These are phyloP conservation scores for Lecanicillium sp. DNA, from an alignment of 2,329 filamentous ascomycete species.

Conservation along the genomic window DNA sequence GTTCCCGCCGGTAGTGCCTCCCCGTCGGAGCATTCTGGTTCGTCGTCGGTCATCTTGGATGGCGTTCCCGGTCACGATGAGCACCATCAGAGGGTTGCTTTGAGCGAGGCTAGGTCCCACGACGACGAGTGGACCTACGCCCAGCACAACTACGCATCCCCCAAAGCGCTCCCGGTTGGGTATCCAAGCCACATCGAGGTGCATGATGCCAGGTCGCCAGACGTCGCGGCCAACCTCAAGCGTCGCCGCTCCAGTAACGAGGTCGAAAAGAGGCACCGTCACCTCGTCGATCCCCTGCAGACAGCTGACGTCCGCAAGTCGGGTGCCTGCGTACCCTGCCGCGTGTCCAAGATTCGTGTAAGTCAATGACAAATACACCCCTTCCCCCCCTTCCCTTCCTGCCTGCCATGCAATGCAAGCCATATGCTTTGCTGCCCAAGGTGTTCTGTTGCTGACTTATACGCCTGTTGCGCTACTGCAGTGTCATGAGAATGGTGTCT, in stretches of 20 bases:
- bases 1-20: constrained; percentile 33
- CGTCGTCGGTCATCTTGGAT: constrained; percentile 24
- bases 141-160: constrained; percentile 23
- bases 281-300: constrained; percentile 35
- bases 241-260: constrained; percentile 30
- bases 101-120: constrained; percentile 30
- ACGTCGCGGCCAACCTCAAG: constrained; percentile 27
- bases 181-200: constrained; percentile 30
- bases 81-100: constrained; percentile 25
- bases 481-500: constrained; percentile 37
- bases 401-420: constrained; percentile 6
- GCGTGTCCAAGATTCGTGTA: constrained; percentile 42
- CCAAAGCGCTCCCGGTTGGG: constrained; percentile 25
- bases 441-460: constrained; percentile 14
- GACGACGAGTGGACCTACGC: constrained; percentile 38
- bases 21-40: constrained; percentile 35
- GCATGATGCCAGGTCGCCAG: constrained; percentile 20
- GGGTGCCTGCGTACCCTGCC: constrained; percentile 44
- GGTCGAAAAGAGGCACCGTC: constrained; percentile 31
- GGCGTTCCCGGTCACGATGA: constrained; percentile 26
- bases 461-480: constrained; percentile 20
- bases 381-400: neutral
- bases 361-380: constrained; percentile 22
- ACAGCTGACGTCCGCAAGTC: constrained; percentile 44
- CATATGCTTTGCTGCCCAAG: constrained; percentile 14